Evolutionary conservation across 2,329 filamentous ascomycete genomes (phyloP).

Genomic region (Fusarium algeriense): DNA sequence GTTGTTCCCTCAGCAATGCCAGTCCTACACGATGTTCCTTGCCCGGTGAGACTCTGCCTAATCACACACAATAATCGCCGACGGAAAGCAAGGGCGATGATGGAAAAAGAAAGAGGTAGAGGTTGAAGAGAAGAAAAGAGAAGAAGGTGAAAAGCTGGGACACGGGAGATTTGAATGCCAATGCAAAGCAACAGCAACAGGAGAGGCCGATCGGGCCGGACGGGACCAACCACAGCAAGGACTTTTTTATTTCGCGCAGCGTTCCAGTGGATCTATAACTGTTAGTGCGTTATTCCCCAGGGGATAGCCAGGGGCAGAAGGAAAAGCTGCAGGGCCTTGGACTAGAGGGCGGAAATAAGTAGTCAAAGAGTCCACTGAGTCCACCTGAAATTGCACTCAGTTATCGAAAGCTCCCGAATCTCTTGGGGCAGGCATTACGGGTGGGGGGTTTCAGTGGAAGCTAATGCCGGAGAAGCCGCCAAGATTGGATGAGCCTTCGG

Average conservation of each 20-base stretch:
- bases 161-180: conserved; percentile 29
- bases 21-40: conserved; percentile 13
- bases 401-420: too few species aligned
- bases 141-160: conserved; percentile 12
- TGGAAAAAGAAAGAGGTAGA: conserved; percentile 4
- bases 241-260: conserved; percentile 40
- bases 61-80: conserved; percentile 18
- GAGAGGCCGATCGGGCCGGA: conserved; percentile 37
- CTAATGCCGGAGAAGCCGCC: conserved; percentile 27
- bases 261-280: conserved; percentile 18
- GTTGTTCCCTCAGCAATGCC: conserved; percentile 4
- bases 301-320: conserved; percentile 31
- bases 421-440: conserved; percentile 23
- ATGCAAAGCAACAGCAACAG: conserved; percentile 25
- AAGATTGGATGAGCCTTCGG: conserved; percentile 15
- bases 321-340: background rate
- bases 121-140: conserved; percentile 2
- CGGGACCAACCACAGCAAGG: conserved; percentile 41
- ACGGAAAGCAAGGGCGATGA: conserved; percentile 33
- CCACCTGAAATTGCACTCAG: too few species aligned
- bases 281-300: conserved; percentile 22
- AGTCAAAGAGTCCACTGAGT: too few species aligned
- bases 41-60: conserved; percentile 15
- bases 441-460: conserved; percentile 18
- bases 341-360: fast-evolving